These are phyloP conservation scores for Malbranchea zuffiana DNA, from an alignment of 2,329 filamentous ascomycete species.

Conservation along the genomic window DNA sequence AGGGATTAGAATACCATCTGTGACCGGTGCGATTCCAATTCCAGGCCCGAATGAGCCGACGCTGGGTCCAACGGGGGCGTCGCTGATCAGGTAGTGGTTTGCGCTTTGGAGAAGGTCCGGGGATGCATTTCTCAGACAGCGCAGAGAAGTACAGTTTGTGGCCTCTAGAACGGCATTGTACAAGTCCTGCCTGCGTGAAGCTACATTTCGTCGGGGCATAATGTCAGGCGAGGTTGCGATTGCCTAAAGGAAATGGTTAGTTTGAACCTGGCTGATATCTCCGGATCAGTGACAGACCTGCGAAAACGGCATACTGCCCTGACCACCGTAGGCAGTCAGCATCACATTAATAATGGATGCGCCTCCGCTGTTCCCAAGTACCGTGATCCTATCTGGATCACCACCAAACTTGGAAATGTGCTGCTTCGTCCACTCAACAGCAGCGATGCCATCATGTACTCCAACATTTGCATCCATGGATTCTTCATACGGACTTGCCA, in stretches of 20 bases:
- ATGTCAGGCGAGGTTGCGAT: background rate
- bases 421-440: constrained; percentile 10
- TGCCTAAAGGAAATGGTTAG: too few species aligned
- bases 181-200: constrained; percentile 1
- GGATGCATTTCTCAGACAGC: constrained; percentile 1
- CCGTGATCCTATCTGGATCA: constrained; percentile 9
- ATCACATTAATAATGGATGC: constrained; percentile 8
- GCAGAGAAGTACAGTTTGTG: background rate
- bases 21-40: constrained; percentile 10
- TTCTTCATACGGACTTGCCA: constrained; percentile 4
- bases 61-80: background rate
- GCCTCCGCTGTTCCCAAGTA: constrained; percentile 9
- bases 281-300: too few species aligned
- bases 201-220: constrained; percentile 3
- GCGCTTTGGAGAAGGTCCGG: background rate
- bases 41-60: constrained; percentile 3
- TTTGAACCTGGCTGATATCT: too few species aligned
- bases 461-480: constrained; percentile 11
- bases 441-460: constrained; percentile 8
- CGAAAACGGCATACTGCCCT: constrained; percentile 4
- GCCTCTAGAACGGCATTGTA: constrained; percentile 1
- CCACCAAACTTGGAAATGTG: constrained; percentile 12
- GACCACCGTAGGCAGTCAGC: constrained; percentile 1
- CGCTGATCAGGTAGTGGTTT: constrained; percentile 1
- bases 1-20: constrained; percentile 11